Evolutionary conservation across 768 basidiomycete genomes (phyloP), one percentile per base, ranked within the genome.

Genomic region (Phallus indusiatus): DNA sequence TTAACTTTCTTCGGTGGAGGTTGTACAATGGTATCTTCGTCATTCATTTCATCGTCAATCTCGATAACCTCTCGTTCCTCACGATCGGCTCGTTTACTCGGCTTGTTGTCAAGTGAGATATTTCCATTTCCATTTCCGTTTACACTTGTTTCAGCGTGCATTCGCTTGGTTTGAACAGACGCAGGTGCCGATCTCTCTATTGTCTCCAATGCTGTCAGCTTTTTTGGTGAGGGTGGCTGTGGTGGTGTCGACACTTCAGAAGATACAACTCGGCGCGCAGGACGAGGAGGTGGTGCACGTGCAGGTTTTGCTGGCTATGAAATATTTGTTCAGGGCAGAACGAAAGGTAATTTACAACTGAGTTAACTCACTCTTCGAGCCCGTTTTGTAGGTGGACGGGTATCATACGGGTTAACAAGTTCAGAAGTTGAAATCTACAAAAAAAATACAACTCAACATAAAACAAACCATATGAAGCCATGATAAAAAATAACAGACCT

Each of bases 351-450:
- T 20, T 52, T 24, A 51, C 12, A 33, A 11, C 11, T 18, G 20
- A 24, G 20, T 36, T 5, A 21, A 53, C 57, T 7, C 12, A 59
- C 57, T 22, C 36, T 59, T 20, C 57, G 57, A 22, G 24, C 78
- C 71, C 28, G 74, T 63, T 55, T 81, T 76, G 66, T 74, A 81
- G 22, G 71, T 67, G 22, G 65, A 62, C 17, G 63, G 69, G 47
- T 71, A 74, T 65, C 82, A 65, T 91, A 90, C 0, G 89, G 89
- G 67, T 91, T 91, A 54, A 80, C 81, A 47, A 89, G 76, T 64
- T 86, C 88, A 20, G 80, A 86, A 84, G 63, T 88, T 82, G 55
- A 90, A 74, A 55, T 82, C 82, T 1, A 82, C 76, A 79, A 88
- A 82, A 55, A 82, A 81, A 65, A 22, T 28, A 28, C 28, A 7